Evolutionary conservation across 768 basidiomycete species (phyloP).

Genomic region (Vishniacozyma victoriae): DNA sequence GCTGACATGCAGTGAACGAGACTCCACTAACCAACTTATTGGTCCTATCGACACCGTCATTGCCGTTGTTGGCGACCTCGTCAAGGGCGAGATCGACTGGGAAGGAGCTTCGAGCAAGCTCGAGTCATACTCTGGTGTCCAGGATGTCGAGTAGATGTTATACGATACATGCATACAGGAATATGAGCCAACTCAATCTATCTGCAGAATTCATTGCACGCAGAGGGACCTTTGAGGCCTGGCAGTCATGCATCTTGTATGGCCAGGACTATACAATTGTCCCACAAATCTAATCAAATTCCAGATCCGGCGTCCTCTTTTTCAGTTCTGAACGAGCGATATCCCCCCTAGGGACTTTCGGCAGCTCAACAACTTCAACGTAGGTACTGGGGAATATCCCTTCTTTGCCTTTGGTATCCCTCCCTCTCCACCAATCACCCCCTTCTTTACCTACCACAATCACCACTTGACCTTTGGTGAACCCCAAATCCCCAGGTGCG

Average conservation of each 20-base stretch:
- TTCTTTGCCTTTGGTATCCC: conserved; percentile 1
- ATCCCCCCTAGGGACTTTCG: conserved; percentile 27
- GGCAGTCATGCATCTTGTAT: too few species aligned
- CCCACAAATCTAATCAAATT: conserved; percentile 34
- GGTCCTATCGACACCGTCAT: conserved; percentile 86
- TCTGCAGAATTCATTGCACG: too few species aligned
- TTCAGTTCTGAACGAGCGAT: conserved; percentile 26
- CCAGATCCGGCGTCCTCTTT: conserved; percentile 13
- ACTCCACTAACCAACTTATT: conserved; percentile 88
- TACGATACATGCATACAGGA: neutral
- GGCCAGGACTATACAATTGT: too few species aligned
- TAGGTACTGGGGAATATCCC: conserved; percentile 41
- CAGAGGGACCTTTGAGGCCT: too few species aligned
- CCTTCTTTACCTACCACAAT: conserved; percentile 65
- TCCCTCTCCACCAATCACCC: conserved; percentile 38
- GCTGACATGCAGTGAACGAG: conserved; percentile 65
- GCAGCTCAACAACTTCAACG: conserved; percentile 36
- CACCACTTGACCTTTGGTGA: conserved; percentile 60
- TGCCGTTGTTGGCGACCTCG: conserved; percentile 68
- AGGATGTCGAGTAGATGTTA: conserved; percentile 57
- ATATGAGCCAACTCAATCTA: too few species aligned
- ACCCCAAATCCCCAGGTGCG: conserved; percentile 67
- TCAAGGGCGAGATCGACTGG: conserved; percentile 72
- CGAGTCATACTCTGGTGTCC: conserved; percentile 78
- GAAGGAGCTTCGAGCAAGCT: conserved; percentile 63